Percentiles rank a stretch among this genome's conserved stretches.
phyloP scores from a whole-genome alignment of 1,284 basidiomycete species.

The Tilletiaria anomala region DNA sequence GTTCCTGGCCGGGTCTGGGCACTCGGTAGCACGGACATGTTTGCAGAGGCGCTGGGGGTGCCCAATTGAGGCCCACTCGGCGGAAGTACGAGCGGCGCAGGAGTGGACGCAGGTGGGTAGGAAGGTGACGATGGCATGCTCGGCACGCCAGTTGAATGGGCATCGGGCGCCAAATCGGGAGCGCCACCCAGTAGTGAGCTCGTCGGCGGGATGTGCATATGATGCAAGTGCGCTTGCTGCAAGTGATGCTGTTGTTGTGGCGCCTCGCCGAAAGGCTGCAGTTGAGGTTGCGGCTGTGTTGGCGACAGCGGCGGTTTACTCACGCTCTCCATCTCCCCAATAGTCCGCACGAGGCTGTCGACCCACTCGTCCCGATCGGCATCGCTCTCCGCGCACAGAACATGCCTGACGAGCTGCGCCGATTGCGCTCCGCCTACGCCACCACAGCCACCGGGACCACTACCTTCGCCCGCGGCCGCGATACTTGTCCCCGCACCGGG shows the following conservation, averaged over 20 bases:
- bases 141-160: no score
- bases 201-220: no score
- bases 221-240: no score
- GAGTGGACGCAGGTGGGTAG: no score
- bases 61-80: no score
- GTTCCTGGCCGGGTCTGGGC: no score
- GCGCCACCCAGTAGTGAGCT: no score
- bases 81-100: no score
- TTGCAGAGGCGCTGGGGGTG: no score
- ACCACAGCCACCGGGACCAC: slow-evolving; percentile 35
- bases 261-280: neutral
- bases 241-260: neutral
- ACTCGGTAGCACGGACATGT: no score
- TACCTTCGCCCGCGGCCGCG: neutral
- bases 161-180: no score
- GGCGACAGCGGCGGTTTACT: neutral
- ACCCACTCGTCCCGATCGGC: slow-evolving; percentile 86
- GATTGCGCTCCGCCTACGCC: slow-evolving; percentile 39
- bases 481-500: neutral
- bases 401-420: slow-evolving; percentile 62
- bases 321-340: slow-evolving; percentile 13
- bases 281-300: neutral
- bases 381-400: slow-evolving; percentile 90
- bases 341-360: slow-evolving; percentile 54
- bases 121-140: no score